Base-by-base conservation (phyloP, 495 filamentous ascomycete genomes). In the Venustampulla echinocandica region DNA sequence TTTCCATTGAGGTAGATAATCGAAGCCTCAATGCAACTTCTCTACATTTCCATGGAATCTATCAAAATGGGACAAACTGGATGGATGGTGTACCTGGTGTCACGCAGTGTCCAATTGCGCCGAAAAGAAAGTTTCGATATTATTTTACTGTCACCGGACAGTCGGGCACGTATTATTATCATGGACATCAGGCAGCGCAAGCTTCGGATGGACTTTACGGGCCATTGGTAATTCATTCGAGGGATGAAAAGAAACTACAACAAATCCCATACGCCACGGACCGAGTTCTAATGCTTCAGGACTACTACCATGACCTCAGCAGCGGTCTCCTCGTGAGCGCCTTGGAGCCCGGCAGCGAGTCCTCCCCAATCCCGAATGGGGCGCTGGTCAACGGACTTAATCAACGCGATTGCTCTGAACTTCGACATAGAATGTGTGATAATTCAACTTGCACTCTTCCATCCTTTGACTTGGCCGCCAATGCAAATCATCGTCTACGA, bases 101-200 rank as follows among this genome's bases (percentile, higher is more conserved):
- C 17, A 77, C 74, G n/a, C 80, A 86, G 60, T 88, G 84, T 49
- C 77, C 81, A 1, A 75, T 86, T 50, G 64, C 79, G 2, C 78
- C 80, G 7, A 72, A 71, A 14, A 21, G 56, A 15, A 68, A 52
- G 28, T 67, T 64, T 55, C 65, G 55, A 52, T 76, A 75, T 64
- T 64, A 64, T 32, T 71, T 66, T 36, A 64, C 48, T 39, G 61
- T 56, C 17, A 56, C 54, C 28, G 62, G 64, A 6, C 68, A 74
- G 45, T 69, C 69, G 22, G 70, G 69, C 4, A 72, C 66, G 4
- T 71, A 71, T 53, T 70, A 64, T 56, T 67, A 66, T 39, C 63
- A 65, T 46, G 63, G 61, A 5, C 67, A 70, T 42, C 62, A 65
- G 20, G 66, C 61, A 2, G 66, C 64, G 4, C 64, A 68, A 39